phyloP scores from a whole-genome alignment of 495 filamentous ascomycete genomes.

The Aspergillus hancockii region DNA sequence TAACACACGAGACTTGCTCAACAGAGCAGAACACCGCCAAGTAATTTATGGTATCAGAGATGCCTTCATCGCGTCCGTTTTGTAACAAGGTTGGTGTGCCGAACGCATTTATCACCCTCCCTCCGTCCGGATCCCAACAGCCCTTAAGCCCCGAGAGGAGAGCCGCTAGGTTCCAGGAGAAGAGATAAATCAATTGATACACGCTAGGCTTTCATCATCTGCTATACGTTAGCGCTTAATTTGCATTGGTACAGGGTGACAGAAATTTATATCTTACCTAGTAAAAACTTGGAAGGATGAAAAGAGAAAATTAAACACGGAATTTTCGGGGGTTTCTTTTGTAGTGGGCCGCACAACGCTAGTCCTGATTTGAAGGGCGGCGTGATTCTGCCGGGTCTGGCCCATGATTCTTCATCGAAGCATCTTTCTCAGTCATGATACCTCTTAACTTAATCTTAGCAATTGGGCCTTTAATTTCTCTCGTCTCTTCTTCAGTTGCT shows the following conservation, averaged over 20 bases:
- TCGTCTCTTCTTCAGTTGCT: slow-evolving; percentile 13
- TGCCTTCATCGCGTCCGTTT: slow-evolving; percentile 95
- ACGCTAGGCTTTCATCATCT: slow-evolving; percentile 99
- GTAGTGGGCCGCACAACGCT: slow-evolving; percentile 24
- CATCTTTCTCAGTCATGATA: background rate
- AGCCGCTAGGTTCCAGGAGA: slow-evolving; percentile 67
- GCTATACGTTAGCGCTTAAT: slow-evolving; percentile 43
- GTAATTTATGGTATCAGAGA: slow-evolving; percentile 74
- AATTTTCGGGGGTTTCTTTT: slow-evolving; percentile 25
- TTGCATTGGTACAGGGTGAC: background rate
- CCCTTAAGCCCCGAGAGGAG: slow-evolving; percentile 95
- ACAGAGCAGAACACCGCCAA: slow-evolving; percentile 41
- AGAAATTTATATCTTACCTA: slow-evolving; percentile 62
- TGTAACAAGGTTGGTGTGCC: slow-evolving; percentile 97
- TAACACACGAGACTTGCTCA: background rate
- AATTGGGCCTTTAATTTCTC: slow-evolving; percentile 6
- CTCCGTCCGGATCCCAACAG: slow-evolving; percentile 64
- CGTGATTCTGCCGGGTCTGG: slow-evolving; percentile 22
- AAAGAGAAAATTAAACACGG: slow-evolving; percentile 57
- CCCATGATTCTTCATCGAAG: slow-evolving; percentile 4
- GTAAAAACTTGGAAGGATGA: slow-evolving; percentile 99
- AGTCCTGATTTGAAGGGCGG: slow-evolving; percentile 30
- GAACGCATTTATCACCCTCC: slow-evolving; percentile 96
- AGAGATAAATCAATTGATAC: slow-evolving; percentile 80
- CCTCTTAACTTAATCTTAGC: background rate